A percentile compares a stretch with the other conserved stretches of the same genome.
Evolutionary conservation across 257 asterid genomes (phyloP).

Genomic region (Petunia axillaris): DNA sequence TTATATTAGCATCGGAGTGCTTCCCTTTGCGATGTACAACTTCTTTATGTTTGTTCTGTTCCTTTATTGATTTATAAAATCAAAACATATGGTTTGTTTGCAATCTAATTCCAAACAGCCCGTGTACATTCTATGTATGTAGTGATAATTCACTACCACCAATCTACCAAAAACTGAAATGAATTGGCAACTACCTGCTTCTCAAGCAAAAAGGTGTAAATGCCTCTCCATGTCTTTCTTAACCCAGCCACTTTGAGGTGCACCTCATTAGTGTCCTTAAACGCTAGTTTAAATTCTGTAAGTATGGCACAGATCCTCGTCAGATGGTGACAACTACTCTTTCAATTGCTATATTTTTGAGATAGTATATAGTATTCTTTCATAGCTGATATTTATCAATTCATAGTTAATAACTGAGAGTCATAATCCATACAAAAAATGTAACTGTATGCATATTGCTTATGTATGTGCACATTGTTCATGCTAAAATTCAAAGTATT

Average conservation of each 20-base stretch:
- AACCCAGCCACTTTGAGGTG: conserved; percentile 1
- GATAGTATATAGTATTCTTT: neutral
- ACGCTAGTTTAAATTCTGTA: neutral
- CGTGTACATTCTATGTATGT: neutral
- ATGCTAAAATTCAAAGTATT: neutral
- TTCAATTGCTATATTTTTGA: neutral
- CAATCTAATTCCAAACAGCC: neutral
- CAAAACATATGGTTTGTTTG: neutral
- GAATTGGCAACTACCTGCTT: conserved; percentile 8
- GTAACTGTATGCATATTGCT: neutral
- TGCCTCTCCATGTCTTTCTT: neutral
- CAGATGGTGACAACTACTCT: neutral
- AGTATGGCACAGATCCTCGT: neutral
- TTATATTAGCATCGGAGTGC: neutral
- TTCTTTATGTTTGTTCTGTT: neutral
- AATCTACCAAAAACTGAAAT: conserved; percentile 1
- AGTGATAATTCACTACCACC: neutral
- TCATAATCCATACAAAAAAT: neutral
- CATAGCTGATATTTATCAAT: neutral
- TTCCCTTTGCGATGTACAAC: neutral
- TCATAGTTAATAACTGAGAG: neutral
- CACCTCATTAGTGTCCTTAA: neutral
- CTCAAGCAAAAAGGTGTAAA: neutral
- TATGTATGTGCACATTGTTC: neutral
- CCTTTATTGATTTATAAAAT: conserved; percentile 6